A percentile compares a stretch with the other conserved stretches of the same genome.
Evolutionary conservation across 345 rosid species (phyloP).

Genomic region (Angophora floribunda): DNA sequence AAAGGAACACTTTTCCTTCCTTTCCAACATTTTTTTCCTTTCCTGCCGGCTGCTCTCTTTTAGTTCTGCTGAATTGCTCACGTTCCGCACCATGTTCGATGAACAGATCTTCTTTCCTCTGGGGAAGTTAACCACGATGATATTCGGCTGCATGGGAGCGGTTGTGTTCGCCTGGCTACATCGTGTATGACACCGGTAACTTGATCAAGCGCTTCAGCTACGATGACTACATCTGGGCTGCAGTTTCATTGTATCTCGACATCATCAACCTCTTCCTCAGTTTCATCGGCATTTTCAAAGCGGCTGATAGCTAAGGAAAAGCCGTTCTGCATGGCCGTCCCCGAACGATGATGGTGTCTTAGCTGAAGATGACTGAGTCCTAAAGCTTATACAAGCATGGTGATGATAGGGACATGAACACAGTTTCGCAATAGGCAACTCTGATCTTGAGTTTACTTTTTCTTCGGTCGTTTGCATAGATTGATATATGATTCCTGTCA

Average conservation of each 20-base stretch:
- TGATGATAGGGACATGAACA: neutral
- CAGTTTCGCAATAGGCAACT: neutral
- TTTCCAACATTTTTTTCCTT: neutral
- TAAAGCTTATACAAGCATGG: neutral
- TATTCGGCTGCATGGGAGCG: slow-evolving; percentile 28
- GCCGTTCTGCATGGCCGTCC: neutral
- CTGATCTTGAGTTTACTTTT: neutral
- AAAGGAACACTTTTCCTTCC: neutral
- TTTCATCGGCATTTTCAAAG: slow-evolving; percentile 28
- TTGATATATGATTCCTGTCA: neutral
- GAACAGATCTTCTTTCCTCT: slow-evolving; percentile 28
- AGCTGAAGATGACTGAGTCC: neutral
- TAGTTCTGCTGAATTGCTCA: neutral
- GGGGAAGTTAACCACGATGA: slow-evolving; percentile 31
- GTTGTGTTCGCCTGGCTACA: slow-evolving; percentile 24
- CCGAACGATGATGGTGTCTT: neutral
- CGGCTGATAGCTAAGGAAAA: neutral
- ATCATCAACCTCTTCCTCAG: slow-evolving; percentile 60
- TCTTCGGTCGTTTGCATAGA: neutral
- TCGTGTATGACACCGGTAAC: slow-evolving; percentile 37
- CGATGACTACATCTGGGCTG: slow-evolving; percentile 72
- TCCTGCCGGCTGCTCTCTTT: neutral
- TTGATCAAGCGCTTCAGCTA: slow-evolving; percentile 51
- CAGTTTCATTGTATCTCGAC: slow-evolving; percentile 54
- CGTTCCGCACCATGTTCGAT: neutral